Evolutionary conservation across 2,329 filamentous ascomycete genomes (phyloP).

Genomic region (Ceratocystis alfenasii): DNA sequence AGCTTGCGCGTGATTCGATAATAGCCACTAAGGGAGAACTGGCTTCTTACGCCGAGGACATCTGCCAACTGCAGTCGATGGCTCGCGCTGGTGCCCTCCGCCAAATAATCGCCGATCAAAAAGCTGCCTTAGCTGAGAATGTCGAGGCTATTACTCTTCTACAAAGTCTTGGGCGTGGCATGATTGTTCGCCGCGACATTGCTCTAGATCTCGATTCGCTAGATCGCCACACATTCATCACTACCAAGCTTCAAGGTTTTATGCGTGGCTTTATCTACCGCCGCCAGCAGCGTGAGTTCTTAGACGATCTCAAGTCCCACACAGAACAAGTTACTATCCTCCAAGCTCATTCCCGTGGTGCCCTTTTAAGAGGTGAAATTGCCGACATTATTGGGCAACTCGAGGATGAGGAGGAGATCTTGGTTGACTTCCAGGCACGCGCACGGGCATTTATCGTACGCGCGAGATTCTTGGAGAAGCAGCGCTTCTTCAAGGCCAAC

Average conservation of each 20-base stretch:
- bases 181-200: slow-evolving; percentile 44
- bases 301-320: slow-evolving; percentile 58
- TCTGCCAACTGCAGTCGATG: slow-evolving; percentile 40
- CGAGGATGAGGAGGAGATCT: slow-evolving; percentile 67
- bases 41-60: slow-evolving; percentile 32
- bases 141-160: slow-evolving; percentile 39
- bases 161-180: slow-evolving; percentile 50
- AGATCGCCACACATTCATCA: slow-evolving; percentile 42
- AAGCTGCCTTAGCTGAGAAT: slow-evolving; percentile 38
- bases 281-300: slow-evolving; percentile 46
- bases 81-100: slow-evolving; percentile 45
- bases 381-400: slow-evolving; percentile 64
- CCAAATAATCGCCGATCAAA: slow-evolving; percentile 37
- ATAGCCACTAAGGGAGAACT: slow-evolving; percentile 39
- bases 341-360: slow-evolving; percentile 66
- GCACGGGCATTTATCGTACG: slow-evolving; percentile 64
- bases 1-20: slow-evolving; percentile 36
- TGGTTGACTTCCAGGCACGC: slow-evolving; percentile 63
- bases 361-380: slow-evolving; percentile 63
- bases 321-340: slow-evolving; percentile 55
- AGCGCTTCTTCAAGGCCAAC: slow-evolving; percentile 81
- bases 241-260: slow-evolving; percentile 53
- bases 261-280: slow-evolving; percentile 55
- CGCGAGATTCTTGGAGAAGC: slow-evolving; percentile 67
- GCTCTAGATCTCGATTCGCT: slow-evolving; percentile 43